Base-by-base conservation (phyloP, 2,329 filamentous ascomycete species). In the Trichoderma sp. region DNA sequence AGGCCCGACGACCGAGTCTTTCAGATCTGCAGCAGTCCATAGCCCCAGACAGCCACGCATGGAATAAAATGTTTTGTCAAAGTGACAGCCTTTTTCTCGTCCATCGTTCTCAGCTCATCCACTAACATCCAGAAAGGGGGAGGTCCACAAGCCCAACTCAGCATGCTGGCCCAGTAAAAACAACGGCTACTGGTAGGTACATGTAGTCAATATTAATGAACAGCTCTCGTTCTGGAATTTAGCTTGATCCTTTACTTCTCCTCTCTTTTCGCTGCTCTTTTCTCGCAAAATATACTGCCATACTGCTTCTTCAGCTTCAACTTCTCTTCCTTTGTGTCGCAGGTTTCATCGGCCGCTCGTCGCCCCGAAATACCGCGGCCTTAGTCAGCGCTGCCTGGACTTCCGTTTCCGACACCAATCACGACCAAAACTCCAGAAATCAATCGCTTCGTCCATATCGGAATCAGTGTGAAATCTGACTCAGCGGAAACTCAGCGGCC, bases 121-220 rank as follows among this genome's bases (percentile, higher is more conserved):
- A 40, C 31, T 53, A 5, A 55, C 21, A 11, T 27, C 58, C 60
- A 31, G 31, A 53, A 63, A 53, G 40, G 60, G 40, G 60, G 31
- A 37, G 60, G 47, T 63, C 60, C 60, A 63, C 60, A n/a, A 24
- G n/a, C 21, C 60, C 27, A 24, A 29, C 21, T 7, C 47, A 47
- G 43, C 19, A 55, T n/a, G 35, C n/a, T 29, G 60, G 60, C 60
- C 60, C 49, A 63, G 40, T 53, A 40, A 29, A 53, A 10, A 40
- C 4, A 6, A 7, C 7, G n/a, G 40, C 3, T 3, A n/a, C 40
- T 10, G 1, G 40, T n/a, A n/a, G 37, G 40, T 43, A 43, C 16
- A 40, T 40, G 14, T 40, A 8, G 49, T 27, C 27, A 27, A 27
- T 55, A 63, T 63, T 63, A 63, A 63, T 55, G 47, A 53, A 55